Evolutionary conservation across 495 filamentous ascomycete species (phyloP), one percentile per base, ranked within the genome.

Genomic region (Tuber indicum): DNA sequence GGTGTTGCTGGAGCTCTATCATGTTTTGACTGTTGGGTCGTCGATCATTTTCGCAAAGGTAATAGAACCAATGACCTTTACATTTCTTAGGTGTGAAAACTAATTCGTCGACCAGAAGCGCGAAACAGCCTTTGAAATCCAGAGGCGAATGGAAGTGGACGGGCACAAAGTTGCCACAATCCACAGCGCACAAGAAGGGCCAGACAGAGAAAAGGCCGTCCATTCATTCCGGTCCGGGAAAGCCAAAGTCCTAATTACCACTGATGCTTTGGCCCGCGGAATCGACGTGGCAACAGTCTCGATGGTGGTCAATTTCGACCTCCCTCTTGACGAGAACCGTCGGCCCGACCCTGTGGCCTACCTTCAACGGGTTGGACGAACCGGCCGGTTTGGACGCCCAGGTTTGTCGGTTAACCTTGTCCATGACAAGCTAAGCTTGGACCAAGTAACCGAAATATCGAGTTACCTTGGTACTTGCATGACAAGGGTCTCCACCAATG

Each of bases 221-320:
- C 3, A 41, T 41, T 2, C 3, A 1, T 14, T 66, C 6, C n/a
- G 2, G 36, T 8, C 58, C 12, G 26, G 14, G 32, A 87, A 89
- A 43, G 92, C 93, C 73, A 99, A 98, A 87, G 96, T 99, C 23
- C 91, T 99, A 75, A 98, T 98, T 82, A 95, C 96, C 0, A 99
- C 96, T 79, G 98, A 99, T 83, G 95, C 98, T 52, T 89, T 99
- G 72, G 92, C 96, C 9, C 93, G 96, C 82, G 96, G 96, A 81
- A 98, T 99, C 77, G 96, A 99, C 85, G 94, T 99, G 16, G 93
- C 94, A 44, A 94, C 94, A n/a, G 96, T 98, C 4, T 96, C 93
- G 26, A 92, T 99, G 88, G 96, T 98, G 47, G 91, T 99, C 85
- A 98, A 99, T 86, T 99, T 98, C 85, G 91, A 91, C 81, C 89